A percentile compares a stretch with the other conserved stretches of the same genome.
These are phyloP conservation scores for Neopestalotiopsis sp. DNA, from an alignment of 2,329 filamentous ascomycete species.

Conservation along the genomic window DNA sequence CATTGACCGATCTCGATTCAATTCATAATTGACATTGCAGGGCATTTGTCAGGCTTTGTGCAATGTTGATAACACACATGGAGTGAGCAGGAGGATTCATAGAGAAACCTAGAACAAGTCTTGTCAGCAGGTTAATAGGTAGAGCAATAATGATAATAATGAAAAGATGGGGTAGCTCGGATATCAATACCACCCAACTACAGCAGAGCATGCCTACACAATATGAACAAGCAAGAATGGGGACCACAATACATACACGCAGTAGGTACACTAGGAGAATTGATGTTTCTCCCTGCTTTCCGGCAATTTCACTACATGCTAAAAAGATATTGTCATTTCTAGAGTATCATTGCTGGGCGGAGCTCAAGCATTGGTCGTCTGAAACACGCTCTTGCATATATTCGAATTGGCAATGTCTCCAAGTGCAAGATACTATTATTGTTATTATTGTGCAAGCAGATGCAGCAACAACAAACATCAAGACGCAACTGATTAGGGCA, in stretches of 20 bases:
- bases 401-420: not conserved
- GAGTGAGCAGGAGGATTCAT: not conserved
- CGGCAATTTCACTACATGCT: not conserved
- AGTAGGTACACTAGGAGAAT: not conserved
- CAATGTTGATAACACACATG: not conserved
- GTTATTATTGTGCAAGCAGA: not conserved
- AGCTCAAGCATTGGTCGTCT: constrained; percentile 20
- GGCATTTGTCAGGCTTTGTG: constrained; percentile 1
- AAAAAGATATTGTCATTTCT: not conserved
- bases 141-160: constrained; percentile 1
- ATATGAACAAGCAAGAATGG: not conserved
- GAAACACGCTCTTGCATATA: constrained; percentile 5
- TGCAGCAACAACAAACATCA: not conserved
- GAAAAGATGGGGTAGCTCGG: constrained; percentile 3
- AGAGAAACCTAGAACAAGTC: too few species aligned
- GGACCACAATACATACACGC: not conserved
- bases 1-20: constrained; percentile 1
- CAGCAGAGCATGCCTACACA: too few species aligned
- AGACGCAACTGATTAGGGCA: not conserved
- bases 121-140: not conserved
- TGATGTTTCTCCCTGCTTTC: constrained; percentile 10
- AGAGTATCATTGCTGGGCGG: constrained; percentile 7
- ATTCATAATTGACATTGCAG: not conserved
- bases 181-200: too few species aligned
- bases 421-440: not conserved